Percentiles rank a stretch among this genome's conserved stretches.
Conservation (phyloP, 164 flowering plant genomes). For the Protea cynaroides region DNA sequence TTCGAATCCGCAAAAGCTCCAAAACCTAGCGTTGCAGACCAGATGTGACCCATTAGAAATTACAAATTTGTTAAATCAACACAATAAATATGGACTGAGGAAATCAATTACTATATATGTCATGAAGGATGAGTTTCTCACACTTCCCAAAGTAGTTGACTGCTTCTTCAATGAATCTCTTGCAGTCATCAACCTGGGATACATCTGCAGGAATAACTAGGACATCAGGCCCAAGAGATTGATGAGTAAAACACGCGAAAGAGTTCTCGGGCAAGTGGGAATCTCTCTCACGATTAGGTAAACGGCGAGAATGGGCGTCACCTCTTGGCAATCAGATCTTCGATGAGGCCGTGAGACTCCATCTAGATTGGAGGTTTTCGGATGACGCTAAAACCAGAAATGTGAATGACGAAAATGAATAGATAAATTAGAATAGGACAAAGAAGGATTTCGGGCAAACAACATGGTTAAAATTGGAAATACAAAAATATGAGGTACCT, state of each 20-base stretch:
- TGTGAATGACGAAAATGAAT: no score
- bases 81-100: no score
- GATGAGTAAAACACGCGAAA: constrained; percentile 72
- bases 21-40: constrained; percentile 58
- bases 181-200: constrained; percentile 41
- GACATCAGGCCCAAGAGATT: constrained; percentile 63
- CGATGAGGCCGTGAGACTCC: constrained; percentile 62
- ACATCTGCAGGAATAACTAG: constrained; percentile 45
- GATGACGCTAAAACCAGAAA: no score
- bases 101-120: no score
- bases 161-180: constrained; percentile 33
- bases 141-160: constrained; percentile 43
- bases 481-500: no score
- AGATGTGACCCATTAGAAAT: constrained; percentile 64
- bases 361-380: no score
- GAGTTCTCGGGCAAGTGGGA: constrained; percentile 88
- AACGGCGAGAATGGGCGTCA: constrained; percentile 56
- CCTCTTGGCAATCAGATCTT: constrained; percentile 43
- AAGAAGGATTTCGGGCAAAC: no score
- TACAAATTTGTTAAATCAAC: no score
- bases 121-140: constrained; percentile 15
- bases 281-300: constrained; percentile 34
- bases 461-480: no score
- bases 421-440: no score
- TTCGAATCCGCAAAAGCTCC: constrained; percentile 31